Evolutionary conservation across 78 protist genomes (phyloP).

Genomic region (Dictyostelium intermedium): DNA sequence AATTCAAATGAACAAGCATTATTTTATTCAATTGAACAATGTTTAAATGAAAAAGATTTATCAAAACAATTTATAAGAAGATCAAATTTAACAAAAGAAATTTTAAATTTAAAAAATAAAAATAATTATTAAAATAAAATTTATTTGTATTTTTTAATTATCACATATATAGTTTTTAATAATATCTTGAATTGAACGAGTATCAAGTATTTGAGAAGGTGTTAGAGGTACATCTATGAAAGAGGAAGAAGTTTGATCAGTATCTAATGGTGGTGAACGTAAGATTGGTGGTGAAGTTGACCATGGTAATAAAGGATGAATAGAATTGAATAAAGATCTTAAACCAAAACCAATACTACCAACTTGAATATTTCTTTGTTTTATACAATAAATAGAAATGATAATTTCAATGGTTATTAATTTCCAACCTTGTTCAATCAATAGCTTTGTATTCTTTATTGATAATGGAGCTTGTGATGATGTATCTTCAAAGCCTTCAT

Average conservation of each 20-base stretch:
- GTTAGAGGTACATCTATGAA: not conserved
- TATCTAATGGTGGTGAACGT: not conserved
- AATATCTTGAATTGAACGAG: slow-evolving; percentile 3
- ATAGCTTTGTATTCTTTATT: not conserved
- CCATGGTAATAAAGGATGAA: slow-evolving; percentile 1
- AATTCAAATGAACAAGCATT: not conserved
- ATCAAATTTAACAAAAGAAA: slow-evolving; percentile 10
- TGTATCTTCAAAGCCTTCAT: slow-evolving; percentile 16
- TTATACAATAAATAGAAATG: not conserved
- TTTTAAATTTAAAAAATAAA: not conserved
- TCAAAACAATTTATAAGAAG: slow-evolving; percentile 11
- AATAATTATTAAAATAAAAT: not conserved
- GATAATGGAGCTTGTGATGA: slow-evolving; percentile 9
- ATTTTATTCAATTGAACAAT: slow-evolving; percentile 32
- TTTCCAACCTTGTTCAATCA: slow-evolving; percentile 40
- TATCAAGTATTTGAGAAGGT: not conserved
- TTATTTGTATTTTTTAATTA: not conserved
- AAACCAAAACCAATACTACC: slow-evolving; percentile 13
- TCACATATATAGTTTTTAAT: slow-evolving; percentile 1
- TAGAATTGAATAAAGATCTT: slow-evolving; percentile 1
- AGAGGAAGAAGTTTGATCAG: not conserved
- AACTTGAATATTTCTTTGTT: slow-evolving; percentile 10
- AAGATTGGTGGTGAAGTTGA: not conserved
- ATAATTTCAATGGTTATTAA: slow-evolving; percentile 25
- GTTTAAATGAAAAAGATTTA: slow-evolving; percentile 50